Base-by-base conservation (phyloP, 1,139 yeast species). In the Suhomyces wounanorum region DNA sequence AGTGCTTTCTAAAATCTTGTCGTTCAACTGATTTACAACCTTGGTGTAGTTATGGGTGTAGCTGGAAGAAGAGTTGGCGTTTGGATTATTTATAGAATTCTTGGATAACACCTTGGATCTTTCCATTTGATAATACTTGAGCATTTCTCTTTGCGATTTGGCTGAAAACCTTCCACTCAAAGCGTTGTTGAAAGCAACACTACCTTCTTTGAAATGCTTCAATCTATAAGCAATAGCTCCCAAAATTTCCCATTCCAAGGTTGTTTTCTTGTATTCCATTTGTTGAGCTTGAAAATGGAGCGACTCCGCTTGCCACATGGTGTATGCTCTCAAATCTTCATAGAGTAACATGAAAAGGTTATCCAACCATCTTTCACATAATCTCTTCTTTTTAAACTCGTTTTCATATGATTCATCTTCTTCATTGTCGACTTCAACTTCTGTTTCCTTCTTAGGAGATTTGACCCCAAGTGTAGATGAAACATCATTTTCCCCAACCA, bases 311-410 rank as follows among this genome's bases (percentile, higher is more conserved):
- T 94, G 95, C 97, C 98, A 89, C 67, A 88, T 82, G 14, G 95
- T 80, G 55, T 89, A 89, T 14, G 90, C 89, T 52, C 92, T 81
- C 59, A 94, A 78, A 65, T 94, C 98, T 60, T 91, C 97, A 65
- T 90, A 94, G 47, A 94, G 74, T 33, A 89, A 84, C 79, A 91
- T 79, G 65, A 94, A 92, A 54, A 94, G 74, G 57, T 89, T 86
- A 66, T 94, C 99, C 51, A 94, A 77, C 97, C 99, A 92, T 59
- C 96, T 79, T 68, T 94, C 99, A 70, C 98, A 92, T 52, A 94
- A 78, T 52, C 98, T 78, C 64, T 94, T 94, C 59, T 79, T 77
- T 56, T 81, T 83, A 62, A 89, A 79, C 51, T 79, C 83, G 49
- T 67, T 68, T 43, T 71, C 75, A 17, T 60, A 63, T 0, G 60